Percentiles rank a stretch among this genome's conserved stretches.
Evolutionary conservation across 306 rosid genomes (phyloP).

Genomic region (Vachellia collinsii): DNA sequence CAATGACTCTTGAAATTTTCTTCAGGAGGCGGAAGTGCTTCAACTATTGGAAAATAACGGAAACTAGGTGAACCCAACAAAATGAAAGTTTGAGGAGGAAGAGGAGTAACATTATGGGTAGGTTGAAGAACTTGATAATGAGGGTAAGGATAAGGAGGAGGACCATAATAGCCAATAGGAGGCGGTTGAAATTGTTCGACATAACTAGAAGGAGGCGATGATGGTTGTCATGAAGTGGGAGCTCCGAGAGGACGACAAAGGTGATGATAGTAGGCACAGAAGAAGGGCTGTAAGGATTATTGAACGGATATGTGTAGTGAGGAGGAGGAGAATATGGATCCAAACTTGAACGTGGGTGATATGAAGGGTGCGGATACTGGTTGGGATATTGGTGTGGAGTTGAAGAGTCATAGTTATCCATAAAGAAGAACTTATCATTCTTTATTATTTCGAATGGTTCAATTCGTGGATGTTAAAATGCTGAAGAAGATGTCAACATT

Average conservation of each 20-base stretch:
- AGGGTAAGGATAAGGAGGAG: background rate
- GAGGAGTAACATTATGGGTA: background rate
- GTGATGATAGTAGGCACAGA: background rate
- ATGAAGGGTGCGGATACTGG: background rate
- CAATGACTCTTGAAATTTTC: background rate
- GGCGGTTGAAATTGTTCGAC: background rate
- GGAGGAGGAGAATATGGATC: background rate
- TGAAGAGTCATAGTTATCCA: background rate
- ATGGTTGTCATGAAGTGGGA: background rate
- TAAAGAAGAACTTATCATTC: background rate
- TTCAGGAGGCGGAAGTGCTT: background rate
- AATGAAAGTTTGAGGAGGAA: background rate
- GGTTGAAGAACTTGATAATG: background rate
- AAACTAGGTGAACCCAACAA: background rate
- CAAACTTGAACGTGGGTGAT: background rate
- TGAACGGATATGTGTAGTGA: background rate
- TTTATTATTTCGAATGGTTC: background rate
- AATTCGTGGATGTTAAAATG: background rate
- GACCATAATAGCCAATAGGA: background rate
- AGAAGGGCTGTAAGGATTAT: background rate
- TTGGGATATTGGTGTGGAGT: background rate
- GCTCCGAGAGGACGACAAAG: background rate
- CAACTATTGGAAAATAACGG: background rate
- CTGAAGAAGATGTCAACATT: background rate
- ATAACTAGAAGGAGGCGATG: background rate